Evolutionary conservation across 192 early-diverging fungal species (phyloP), one percentile per base, ranked within the genome.

Genomic region (Physocladia obscura): DNA sequence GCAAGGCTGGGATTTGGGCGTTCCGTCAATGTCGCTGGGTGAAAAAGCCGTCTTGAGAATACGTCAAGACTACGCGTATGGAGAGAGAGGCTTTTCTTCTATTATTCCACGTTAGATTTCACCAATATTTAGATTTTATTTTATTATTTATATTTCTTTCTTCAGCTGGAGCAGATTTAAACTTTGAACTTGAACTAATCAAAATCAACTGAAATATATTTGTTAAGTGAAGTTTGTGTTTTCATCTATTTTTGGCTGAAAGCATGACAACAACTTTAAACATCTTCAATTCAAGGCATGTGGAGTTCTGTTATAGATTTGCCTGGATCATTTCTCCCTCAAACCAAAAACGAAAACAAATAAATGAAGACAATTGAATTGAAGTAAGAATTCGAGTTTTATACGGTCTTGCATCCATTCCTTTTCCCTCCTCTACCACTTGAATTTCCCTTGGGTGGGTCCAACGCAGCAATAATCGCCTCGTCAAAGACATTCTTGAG

Each of bases 401-500:
- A 65, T 35, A 51, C 24, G 27, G 36, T 56, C 36, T 54, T 68
- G 52, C 65, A 71, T 30, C 49, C 57, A 26, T 62, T 62, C 48
- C 36, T 24, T 6, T 36, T 26, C 27, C 49, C 37, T 2, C 68
- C 39, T 31, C 57, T 50, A 29, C 37, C 37, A 1, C 54, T 36
- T 15, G 22, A 47, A 49, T 55, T 34, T 19, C 71, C 55, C 48
- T 38, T 39, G 8, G 94, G 94, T 21, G 94, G 94, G 73, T 95
- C 93, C 51, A 98, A 76, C 22, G 94, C 96, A 24, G 95, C 96
- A 19, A 96, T 93, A 73, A 98, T 97, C 17, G 95, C 95, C 81
- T 98, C 95, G 75, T 98, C 91, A 82, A 91, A 98, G 44, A 94
- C 94, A 73, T 96, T 96, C 82, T 97, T 97, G 60, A 97, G 79